Percentiles rank a stretch among this genome's conserved stretches.
phyloP scores from a whole-genome alignment of 768 basidiomycete genomes.

The Suillus placidus region DNA sequence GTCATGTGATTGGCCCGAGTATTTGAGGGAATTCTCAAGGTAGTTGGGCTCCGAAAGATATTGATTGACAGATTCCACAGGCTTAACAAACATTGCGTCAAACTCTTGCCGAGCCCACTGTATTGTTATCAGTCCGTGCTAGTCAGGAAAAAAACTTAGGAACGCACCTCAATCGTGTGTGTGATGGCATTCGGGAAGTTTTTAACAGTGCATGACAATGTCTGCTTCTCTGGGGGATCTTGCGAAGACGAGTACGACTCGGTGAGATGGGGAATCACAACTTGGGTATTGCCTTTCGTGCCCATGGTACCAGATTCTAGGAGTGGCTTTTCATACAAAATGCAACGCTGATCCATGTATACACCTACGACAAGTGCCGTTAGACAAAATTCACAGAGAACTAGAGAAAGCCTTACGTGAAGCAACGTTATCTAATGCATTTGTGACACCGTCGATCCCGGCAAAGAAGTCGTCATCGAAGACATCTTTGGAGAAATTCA shows the following conservation, averaged over 20 bases:
- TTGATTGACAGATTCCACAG: slow-evolving; percentile 90
- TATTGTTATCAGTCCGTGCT: slow-evolving; percentile 13
- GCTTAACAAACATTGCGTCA: slow-evolving; percentile 91
- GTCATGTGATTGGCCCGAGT: slow-evolving; percentile 88
- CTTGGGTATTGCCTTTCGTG: slow-evolving; percentile 97
- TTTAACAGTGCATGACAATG: slow-evolving; percentile 96
- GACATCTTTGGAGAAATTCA: slow-evolving; percentile 55
- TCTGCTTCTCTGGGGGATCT: slow-evolving; percentile 97
- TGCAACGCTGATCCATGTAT: slow-evolving; percentile 98
- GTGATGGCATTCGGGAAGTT: slow-evolving; percentile 98
- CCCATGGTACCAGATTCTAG: slow-evolving; percentile 98
- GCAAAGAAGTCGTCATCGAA: slow-evolving; percentile 91
- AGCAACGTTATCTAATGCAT: slow-evolving; percentile 95
- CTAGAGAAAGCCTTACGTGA: slow-evolving; percentile 64
- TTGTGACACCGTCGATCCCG: slow-evolving; percentile 89
- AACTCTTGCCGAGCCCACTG: slow-evolving; percentile 96
- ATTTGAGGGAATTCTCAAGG: slow-evolving; percentile 86
- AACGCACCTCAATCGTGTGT: slow-evolving; percentile 90
- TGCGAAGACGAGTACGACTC: slow-evolving; percentile 98
- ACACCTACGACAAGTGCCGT: slow-evolving; percentile 53
- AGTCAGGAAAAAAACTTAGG: neutral
- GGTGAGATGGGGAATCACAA: slow-evolving; percentile 90
- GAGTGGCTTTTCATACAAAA: slow-evolving; percentile 94
- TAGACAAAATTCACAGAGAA: slow-evolving; percentile 14
- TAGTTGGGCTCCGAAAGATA: slow-evolving; percentile 98